Evolutionary conservation across 352 stramenopile genomes (phyloP).

Genomic region (Globisporangium ultimum): DNA sequence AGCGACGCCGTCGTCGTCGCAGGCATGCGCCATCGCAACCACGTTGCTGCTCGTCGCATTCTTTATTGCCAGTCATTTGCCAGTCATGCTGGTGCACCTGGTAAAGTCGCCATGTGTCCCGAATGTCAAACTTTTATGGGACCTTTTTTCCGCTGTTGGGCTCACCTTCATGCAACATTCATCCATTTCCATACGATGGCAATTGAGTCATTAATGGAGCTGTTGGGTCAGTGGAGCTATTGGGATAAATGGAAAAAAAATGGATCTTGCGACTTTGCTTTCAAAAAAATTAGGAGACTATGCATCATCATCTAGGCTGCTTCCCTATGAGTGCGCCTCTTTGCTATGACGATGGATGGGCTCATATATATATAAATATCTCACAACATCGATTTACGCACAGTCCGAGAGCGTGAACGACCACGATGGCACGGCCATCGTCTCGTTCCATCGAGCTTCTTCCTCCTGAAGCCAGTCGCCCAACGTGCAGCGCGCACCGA

Average conservation of each 20-base stretch:
- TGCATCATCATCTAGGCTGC: background rate
- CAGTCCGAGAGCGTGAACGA: slow-evolving; percentile 55
- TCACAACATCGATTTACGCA: slow-evolving; percentile 13
- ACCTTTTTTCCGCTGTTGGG: background rate
- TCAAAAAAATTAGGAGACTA: background rate
- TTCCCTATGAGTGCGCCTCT: background rate
- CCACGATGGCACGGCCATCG: slow-evolving; percentile 49
- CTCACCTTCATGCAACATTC: no score
- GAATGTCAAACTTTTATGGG: background rate
- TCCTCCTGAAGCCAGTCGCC: slow-evolving; percentile 57
- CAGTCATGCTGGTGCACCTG: background rate
- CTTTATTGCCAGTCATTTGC: slow-evolving; percentile 6
- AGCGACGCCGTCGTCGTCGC: background rate
- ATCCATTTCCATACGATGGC: no score
- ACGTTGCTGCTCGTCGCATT: slow-evolving; percentile 9
- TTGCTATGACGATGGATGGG: no score
- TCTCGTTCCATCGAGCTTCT: slow-evolving; percentile 53
- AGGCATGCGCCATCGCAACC: slow-evolving; percentile 1
- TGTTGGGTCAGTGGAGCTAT: background rate
- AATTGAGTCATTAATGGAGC: background rate
- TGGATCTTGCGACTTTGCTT: background rate
- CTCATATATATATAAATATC: background rate
- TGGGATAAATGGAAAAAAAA: background rate
- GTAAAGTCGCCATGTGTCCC: background rate
- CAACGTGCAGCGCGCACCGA: slow-evolving; percentile 29